phyloP scores from a whole-genome alignment of 1,284 basidiomycete species.

The Sporisorium reilianum region DNA sequence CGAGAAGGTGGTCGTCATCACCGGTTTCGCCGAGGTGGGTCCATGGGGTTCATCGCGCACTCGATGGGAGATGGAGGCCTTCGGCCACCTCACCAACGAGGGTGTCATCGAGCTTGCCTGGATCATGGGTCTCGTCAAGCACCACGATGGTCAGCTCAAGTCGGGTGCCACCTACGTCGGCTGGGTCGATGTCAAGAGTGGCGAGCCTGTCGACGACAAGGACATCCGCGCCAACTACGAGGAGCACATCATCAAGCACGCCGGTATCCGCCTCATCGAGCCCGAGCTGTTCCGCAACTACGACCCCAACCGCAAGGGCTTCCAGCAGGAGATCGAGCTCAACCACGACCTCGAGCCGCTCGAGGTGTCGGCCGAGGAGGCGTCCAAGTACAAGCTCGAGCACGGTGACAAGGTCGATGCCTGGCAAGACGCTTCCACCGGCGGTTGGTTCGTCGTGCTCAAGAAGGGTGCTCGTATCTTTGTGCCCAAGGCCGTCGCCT shows the following conservation, averaged over 20 bases:
- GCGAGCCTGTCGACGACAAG: constrained; percentile 97
- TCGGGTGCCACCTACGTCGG: constrained; percentile 85
- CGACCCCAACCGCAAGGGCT: constrained; percentile 95
- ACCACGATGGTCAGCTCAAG: constrained; percentile 96
- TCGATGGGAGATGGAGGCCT: constrained; percentile 82
- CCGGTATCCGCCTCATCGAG: constrained; percentile 96
- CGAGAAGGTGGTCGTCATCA: constrained; percentile 93
- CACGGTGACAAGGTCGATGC: constrained; percentile 96
- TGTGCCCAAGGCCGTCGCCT: constrained; percentile 94
- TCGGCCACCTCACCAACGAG: constrained; percentile 75
- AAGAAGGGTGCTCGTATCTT: constrained; percentile 96
- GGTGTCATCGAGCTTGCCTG: constrained; percentile 99
- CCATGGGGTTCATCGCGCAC: constrained; percentile 98
- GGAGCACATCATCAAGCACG: constrained; percentile 89
- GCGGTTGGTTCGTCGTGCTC: constrained; percentile 93
- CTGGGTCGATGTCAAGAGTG: constrained; percentile 96
- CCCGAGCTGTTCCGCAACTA: constrained; percentile 97
- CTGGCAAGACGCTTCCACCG: constrained; percentile 85
- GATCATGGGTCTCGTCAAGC: constrained; percentile 99
- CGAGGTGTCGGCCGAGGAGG: constrained; percentile 90
- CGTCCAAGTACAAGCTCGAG: constrained; percentile 93
- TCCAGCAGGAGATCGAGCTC: constrained; percentile 96
- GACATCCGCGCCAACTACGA: constrained; percentile 94
- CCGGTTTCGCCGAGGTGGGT: constrained; percentile 97
- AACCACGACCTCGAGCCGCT: constrained; percentile 96